phyloP scores from a whole-genome alignment of 2,329 filamentous ascomycete species.

The Westerdykella aurantiaca region DNA sequence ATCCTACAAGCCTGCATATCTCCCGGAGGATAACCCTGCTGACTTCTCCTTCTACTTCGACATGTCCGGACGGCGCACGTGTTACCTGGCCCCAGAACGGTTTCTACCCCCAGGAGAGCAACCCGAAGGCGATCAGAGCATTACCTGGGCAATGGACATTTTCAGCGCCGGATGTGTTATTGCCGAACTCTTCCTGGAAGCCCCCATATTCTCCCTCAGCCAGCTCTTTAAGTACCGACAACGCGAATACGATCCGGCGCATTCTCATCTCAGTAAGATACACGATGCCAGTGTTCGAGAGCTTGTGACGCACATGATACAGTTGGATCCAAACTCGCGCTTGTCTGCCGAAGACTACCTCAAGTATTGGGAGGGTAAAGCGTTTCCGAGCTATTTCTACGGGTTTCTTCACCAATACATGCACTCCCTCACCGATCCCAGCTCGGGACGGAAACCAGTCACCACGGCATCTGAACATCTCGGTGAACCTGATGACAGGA shows the following conservation, averaged over 20 bases:
- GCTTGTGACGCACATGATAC: conserved; percentile 93
- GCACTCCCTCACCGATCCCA: conserved; percentile 88
- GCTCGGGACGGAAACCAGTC: conserved; percentile 67
- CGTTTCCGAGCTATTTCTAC: conserved; percentile 96
- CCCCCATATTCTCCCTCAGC: conserved; percentile 94
- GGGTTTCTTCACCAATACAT: conserved; percentile 97
- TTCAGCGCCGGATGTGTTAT: conserved; percentile 97
- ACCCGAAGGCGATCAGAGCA: conserved; percentile 55
- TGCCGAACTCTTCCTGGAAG: conserved; percentile 89
- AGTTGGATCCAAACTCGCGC: conserved; percentile 82
- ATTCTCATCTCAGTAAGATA: conserved; percentile 76
- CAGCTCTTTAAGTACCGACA: conserved; percentile 92
- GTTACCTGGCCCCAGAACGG: conserved; percentile 89
- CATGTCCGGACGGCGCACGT: conserved; percentile 82
- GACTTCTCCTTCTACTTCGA: conserved; percentile 99
- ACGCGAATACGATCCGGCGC: conserved; percentile 83
- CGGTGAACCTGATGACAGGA: conserved; percentile 85
- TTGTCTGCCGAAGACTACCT: conserved; percentile 93
- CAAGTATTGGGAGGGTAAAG: conserved; percentile 83
- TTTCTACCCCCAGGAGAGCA: conserved; percentile 70
- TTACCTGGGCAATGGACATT: conserved; percentile 95
- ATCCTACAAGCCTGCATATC: conserved; percentile 85
- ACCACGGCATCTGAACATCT: conserved; percentile 65
- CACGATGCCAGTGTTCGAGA: conserved; percentile 81
- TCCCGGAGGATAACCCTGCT: conserved; percentile 93